Conservation (phyloP, 179 eudicot genomes). For the Spergularia azorica region DNA sequence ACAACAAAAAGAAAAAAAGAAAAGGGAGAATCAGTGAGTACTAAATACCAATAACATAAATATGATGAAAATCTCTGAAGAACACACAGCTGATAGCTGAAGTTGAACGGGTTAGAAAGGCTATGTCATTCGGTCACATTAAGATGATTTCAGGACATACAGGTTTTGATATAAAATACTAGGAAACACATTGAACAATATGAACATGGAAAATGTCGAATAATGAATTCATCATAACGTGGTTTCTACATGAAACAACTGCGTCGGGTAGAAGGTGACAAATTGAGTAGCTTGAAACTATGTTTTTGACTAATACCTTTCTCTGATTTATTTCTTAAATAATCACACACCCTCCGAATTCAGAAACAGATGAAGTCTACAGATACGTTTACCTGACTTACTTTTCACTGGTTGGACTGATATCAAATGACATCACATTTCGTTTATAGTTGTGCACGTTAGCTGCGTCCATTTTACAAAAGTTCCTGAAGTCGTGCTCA, state of each 20-base stretch:
- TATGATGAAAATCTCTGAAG: background rate
- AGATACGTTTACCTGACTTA: conserved; percentile 36
- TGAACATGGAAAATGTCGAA: background rate
- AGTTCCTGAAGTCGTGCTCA: conserved; percentile 94
- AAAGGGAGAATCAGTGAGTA: background rate
- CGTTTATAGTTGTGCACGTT: conserved; percentile 85
- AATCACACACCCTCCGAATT: background rate
- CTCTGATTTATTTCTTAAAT: background rate
- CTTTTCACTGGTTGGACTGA: conserved; percentile 56
- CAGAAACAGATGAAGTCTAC: background rate
- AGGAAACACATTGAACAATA: background rate
- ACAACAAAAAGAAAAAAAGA: too few species aligned
- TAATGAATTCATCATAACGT: background rate
- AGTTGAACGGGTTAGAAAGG: background rate
- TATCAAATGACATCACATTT: conserved; percentile 53
- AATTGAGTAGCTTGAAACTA: background rate
- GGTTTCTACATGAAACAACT: background rate
- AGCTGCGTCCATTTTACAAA: conserved; percentile 96
- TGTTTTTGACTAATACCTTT: background rate
- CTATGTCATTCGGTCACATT: background rate
- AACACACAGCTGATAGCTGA: background rate
- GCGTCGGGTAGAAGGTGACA: background rate
- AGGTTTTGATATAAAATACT: too few species aligned
- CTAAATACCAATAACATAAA: background rate
- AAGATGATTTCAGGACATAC: too few species aligned